Percentiles rank a stretch among this genome's conserved stretches.
These are phyloP conservation scores for Physcia stellaris DNA, from an alignment of 495 filamentous ascomycete genomes.

Conservation along the genomic window DNA sequence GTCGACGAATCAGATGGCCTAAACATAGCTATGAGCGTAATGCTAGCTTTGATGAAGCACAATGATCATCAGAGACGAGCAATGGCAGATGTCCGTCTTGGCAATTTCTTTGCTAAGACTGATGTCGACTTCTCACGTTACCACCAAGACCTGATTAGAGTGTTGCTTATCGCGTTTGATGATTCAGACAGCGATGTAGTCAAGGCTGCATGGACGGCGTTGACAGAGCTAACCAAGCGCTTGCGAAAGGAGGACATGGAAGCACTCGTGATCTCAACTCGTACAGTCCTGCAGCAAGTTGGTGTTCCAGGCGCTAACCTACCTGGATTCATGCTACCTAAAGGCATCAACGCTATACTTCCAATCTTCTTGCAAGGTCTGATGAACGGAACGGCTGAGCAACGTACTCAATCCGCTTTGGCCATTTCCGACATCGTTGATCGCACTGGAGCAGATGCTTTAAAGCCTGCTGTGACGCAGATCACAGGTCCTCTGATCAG, in stretches of 20 bases:
- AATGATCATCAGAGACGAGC: slow-evolving; percentile 78
- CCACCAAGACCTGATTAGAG: slow-evolving; percentile 83
- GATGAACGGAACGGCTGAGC: slow-evolving; percentile 87
- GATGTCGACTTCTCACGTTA: slow-evolving; percentile 87
- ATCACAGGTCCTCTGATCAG: slow-evolving; percentile 95
- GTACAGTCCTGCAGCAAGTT: slow-evolving; percentile 71
- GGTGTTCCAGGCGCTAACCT: slow-evolving; percentile 76
- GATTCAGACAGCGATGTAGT: slow-evolving; percentile 74
- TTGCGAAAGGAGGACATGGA: slow-evolving; percentile 99
- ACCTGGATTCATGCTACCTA: slow-evolving; percentile 81
- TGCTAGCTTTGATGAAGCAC: slow-evolving; percentile 76
- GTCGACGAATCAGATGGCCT: slow-evolving; percentile 94
- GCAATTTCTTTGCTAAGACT: slow-evolving; percentile 73
- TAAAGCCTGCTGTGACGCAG: slow-evolving; percentile 90
- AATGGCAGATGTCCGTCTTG: slow-evolving; percentile 63
- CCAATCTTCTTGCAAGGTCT: slow-evolving; percentile 96
- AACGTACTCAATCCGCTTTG: slow-evolving; percentile 79
- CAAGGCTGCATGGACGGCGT: slow-evolving; percentile 82
- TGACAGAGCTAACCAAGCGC: slow-evolving; percentile 73
- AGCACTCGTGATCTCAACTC: slow-evolving; percentile 71
- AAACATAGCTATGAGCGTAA: slow-evolving; percentile 85
- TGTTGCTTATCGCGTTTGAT: slow-evolving; percentile 80
- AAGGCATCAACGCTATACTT: slow-evolving; percentile 92
- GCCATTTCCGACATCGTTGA: slow-evolving; percentile 94
- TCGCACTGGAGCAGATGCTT: slow-evolving; percentile 64